phyloP scores from a whole-genome alignment of 2,329 filamentous ascomycete genomes.

The Bipolaris bicolor region DNA sequence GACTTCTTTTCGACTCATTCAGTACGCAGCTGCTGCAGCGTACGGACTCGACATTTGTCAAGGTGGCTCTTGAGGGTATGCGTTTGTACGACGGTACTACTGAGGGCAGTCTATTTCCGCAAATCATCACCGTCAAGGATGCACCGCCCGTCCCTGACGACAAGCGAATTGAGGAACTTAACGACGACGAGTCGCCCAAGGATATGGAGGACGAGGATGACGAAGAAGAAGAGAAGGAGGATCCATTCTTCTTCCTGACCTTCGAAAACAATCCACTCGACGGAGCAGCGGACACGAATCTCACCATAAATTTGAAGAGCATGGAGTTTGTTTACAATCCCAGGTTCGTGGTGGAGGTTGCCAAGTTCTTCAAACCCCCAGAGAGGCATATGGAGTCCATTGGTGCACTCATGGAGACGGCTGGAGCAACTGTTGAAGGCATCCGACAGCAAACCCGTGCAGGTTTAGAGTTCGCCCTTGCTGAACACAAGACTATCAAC shows the following conservation, averaged over 20 bases:
- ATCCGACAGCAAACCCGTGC: slow-evolving; percentile 94
- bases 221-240: slow-evolving; percentile 59
- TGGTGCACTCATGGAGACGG: slow-evolving; percentile 90
- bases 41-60: slow-evolving; percentile 86
- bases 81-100: slow-evolving; percentile 97
- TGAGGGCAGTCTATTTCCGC: slow-evolving; percentile 84
- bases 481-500: slow-evolving; percentile 98
- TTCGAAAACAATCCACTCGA: slow-evolving; percentile 96
- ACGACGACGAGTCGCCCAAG: slow-evolving; percentile 55
- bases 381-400: slow-evolving; percentile 99
- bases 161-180: slow-evolving; percentile 56
- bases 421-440: slow-evolving; percentile 93
- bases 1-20: slow-evolving; percentile 93
- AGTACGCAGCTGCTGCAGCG: slow-evolving; percentile 87
- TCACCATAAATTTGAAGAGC: slow-evolving; percentile 90
- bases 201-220: slow-evolving; percentile 53
- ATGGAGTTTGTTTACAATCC: slow-evolving; percentile 99
- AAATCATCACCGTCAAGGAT: slow-evolving; percentile 96
- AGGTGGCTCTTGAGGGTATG: slow-evolving; percentile 89
- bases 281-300: slow-evolving; percentile 84
- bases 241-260: slow-evolving; percentile 89
- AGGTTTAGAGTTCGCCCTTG: slow-evolving; percentile 91
- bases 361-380: slow-evolving; percentile 94
- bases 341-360: slow-evolving; percentile 86
- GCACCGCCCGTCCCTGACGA: slow-evolving; percentile 65